A percentile compares a stretch with the other conserved stretches of the same genome.
Evolutionary conservation across 495 filamentous ascomycete species (phyloP).

Genomic region (Staphylotrichum tortipilum): DNA sequence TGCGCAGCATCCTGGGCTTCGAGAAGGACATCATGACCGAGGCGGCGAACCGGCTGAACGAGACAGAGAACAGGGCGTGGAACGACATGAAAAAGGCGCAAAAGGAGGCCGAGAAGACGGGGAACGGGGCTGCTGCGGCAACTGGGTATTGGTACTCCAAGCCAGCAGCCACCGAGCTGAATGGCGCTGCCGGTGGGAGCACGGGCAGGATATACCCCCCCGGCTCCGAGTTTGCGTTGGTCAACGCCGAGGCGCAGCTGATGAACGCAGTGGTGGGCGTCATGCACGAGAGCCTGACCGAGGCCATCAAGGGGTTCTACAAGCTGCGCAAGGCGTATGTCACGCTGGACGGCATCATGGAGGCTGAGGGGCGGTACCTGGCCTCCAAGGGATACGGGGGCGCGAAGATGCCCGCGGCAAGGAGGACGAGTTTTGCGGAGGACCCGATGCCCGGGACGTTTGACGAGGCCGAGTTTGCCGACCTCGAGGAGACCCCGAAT

Average conservation of each 20-base stretch:
- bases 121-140: slow-evolving; percentile 11
- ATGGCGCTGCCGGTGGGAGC: slow-evolving; percentile 10
- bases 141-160: slow-evolving; percentile 19
- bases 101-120: slow-evolving; percentile 35
- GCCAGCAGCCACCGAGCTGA: background rate
- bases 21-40: slow-evolving; percentile 92
- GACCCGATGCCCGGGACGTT: slow-evolving; percentile 31
- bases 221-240: slow-evolving; percentile 75
- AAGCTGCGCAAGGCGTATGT: slow-evolving; percentile 84
- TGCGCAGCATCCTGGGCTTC: slow-evolving; percentile 81
- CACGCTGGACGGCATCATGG: slow-evolving; percentile 66
- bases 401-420: background rate
- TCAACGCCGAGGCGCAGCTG: slow-evolving; percentile 68
- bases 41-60: slow-evolving; percentile 62
- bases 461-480: slow-evolving; percentile 27
- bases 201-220: slow-evolving; percentile 55
- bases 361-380: slow-evolving; percentile 37
- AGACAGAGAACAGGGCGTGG: slow-evolving; percentile 72
- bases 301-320: slow-evolving; percentile 86
- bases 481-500: slow-evolving; percentile 10
- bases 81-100: slow-evolving; percentile 70
- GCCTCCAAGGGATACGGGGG: slow-evolving; percentile 10
- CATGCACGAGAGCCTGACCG: slow-evolving; percentile 85
- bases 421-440: slow-evolving; percentile 16
- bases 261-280: slow-evolving; percentile 86